Conservation (phyloP, 2,329 filamentous ascomycete genomes). For the Pezizomycotina sp. region DNA sequence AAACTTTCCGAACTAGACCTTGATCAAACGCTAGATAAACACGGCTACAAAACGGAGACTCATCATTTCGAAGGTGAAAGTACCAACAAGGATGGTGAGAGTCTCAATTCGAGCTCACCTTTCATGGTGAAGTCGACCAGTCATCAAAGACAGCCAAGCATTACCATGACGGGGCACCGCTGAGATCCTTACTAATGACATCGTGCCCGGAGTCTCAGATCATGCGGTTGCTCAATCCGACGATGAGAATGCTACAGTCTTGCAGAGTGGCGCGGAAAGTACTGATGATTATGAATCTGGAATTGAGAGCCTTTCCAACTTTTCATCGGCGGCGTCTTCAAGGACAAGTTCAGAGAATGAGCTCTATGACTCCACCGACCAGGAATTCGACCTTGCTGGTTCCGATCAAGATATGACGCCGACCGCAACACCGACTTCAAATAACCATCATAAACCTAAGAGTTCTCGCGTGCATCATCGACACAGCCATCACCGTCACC, state of each 20-base stretch:
- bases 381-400: constrained; percentile 4
- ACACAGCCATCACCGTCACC: constrained; percentile 26
- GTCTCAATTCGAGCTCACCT: constrained; percentile 17
- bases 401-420: constrained; percentile 25
- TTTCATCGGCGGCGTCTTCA: constrained; percentile 15
- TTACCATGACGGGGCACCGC: constrained; percentile 15
- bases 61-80: constrained; percentile 14
- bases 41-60: constrained; percentile 9
- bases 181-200: constrained; percentile 15
- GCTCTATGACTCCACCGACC: constrained; percentile 31
- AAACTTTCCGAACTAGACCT: constrained; percentile 14
- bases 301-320: constrained; percentile 26
- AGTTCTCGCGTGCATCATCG: too few relatives aligned
- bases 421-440: constrained; percentile 26
- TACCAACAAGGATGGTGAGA: constrained; percentile 11
- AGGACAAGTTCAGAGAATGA: constrained; percentile 31
- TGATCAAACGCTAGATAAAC: too few relatives aligned
- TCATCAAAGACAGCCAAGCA: constrained; percentile 10
- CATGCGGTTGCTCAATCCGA: constrained; percentile 8
- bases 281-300: constrained; percentile 32
- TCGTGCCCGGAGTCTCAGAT: too few relatives aligned
- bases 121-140: constrained; percentile 7
- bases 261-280: constrained; percentile 26
- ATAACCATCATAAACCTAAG: too few relatives aligned
- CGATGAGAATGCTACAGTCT: constrained; percentile 6